A percentile compares a stretch with the other conserved stretches of the same genome.
phyloP scores from a whole-genome alignment of 2,329 filamentous ascomycete species.

The Xylaria multiplex region DNA sequence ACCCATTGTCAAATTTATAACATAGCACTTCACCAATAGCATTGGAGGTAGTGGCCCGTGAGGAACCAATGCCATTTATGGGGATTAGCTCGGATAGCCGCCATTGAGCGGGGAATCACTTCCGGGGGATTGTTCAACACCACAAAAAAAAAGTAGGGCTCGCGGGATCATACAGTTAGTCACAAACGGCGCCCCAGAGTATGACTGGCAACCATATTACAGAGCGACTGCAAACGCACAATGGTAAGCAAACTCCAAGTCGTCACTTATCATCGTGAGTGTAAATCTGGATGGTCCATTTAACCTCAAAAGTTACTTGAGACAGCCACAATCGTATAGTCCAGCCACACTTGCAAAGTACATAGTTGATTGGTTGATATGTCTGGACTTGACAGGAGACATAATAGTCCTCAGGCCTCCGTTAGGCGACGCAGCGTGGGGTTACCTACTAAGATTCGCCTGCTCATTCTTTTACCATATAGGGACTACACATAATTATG shows the following conservation, averaged over 20 bases:
- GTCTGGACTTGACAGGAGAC: too few relatives aligned
- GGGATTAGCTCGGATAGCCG: neutral
- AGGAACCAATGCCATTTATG: neutral
- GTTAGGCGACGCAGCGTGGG: too few relatives aligned
- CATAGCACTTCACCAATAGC: neutral
- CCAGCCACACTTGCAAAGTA: too few relatives aligned
- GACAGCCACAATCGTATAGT: too few relatives aligned
- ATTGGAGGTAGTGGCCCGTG: neutral
- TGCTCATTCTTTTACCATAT: too few relatives aligned
- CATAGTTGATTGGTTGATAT: too few relatives aligned
- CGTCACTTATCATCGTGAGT: neutral
- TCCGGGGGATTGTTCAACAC: neutral
- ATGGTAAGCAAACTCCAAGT: neutral
- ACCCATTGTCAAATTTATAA: neutral
- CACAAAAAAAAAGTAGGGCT: neutral
- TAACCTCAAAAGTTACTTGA: too few relatives aligned
- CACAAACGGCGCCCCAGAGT: neutral
- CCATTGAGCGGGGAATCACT: neutral
- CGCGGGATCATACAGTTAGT: neutral
- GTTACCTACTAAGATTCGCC: too few relatives aligned
- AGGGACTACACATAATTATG: too few relatives aligned
- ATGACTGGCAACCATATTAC: neutral
- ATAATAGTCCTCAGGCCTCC: too few relatives aligned
- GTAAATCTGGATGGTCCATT: too few relatives aligned
- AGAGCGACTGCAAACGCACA: neutral